Evolutionary conservation across 495 filamentous ascomycete species (phyloP).

Genomic region (Hypoxylon lenormandii): DNA sequence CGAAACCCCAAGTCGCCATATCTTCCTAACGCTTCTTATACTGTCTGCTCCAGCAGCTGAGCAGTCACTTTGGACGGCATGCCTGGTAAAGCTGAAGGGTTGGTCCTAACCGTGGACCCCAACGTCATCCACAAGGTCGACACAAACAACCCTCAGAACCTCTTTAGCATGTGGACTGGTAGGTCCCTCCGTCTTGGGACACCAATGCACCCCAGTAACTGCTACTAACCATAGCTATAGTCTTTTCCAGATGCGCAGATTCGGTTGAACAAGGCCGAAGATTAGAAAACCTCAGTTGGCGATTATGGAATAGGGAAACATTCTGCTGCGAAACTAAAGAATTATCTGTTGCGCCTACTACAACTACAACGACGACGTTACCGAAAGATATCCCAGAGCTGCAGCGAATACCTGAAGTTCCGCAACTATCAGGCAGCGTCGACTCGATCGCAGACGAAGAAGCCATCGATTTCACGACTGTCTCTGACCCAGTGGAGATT

Average conservation of each 20-base stretch:
- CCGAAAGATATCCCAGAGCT: conserved; percentile 62
- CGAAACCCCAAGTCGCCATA: conserved; percentile 44
- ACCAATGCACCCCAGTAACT: conserved; percentile 9
- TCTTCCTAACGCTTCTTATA: conserved; percentile 23
- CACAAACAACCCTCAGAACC: conserved; percentile 88
- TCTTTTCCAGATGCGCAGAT: conserved; percentile 94
- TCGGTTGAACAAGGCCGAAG: conserved; percentile 92
- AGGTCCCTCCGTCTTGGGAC: conserved; percentile 57
- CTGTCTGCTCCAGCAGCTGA: conserved; percentile 47
- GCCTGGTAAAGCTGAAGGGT: conserved; percentile 68
- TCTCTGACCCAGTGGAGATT: conserved; percentile 68
- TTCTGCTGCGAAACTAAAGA: conserved; percentile 81
- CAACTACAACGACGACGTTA: conserved; percentile 56
- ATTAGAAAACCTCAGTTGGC: conserved; percentile 95
- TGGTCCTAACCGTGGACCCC: conserved; percentile 84
- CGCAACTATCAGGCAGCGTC: conserved; percentile 89
- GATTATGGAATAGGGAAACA: conserved; percentile 94
- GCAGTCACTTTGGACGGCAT: conserved; percentile 43
- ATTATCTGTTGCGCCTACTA: conserved; percentile 50
- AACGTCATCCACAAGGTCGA: conserved; percentile 93
- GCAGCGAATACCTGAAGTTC: conserved; percentile 67
- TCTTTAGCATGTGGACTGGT: conserved; percentile 99
- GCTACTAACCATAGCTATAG: conserved; percentile 60
- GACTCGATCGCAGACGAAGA: conserved; percentile 85
- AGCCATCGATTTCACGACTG: conserved; percentile 73